phyloP scores from a whole-genome alignment of 2,329 filamentous ascomycete genomes.

The Botrytis elliptica region DNA sequence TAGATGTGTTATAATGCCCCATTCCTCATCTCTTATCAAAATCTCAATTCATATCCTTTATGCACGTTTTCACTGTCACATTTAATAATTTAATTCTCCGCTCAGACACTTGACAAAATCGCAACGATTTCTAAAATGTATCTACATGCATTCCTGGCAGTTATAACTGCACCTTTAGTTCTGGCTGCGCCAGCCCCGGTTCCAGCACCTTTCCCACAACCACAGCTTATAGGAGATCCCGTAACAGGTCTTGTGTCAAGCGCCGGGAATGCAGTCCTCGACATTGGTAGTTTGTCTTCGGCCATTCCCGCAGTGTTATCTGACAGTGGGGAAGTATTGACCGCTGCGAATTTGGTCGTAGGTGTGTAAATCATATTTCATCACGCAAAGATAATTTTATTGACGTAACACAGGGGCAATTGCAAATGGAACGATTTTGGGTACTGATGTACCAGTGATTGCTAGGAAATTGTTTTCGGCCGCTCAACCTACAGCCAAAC shows the following conservation, averaged over 20 bases:
- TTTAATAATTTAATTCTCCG: not conserved
- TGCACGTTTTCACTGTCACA: not conserved
- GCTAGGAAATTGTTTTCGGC: constrained; percentile 27
- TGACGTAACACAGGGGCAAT: constrained; percentile 21
- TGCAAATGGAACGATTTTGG: constrained; percentile 26
- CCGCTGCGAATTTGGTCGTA: not conserved
- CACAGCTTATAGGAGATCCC: not conserved
- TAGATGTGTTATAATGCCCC: not conserved
- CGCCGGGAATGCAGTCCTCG: not conserved
- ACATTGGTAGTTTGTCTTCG: not conserved
- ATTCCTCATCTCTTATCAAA: not conserved
- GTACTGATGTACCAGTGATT: constrained; percentile 24
- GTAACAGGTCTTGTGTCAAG: not conserved
- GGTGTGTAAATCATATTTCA: not conserved
- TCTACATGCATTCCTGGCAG: not conserved
- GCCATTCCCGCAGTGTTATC: not conserved
- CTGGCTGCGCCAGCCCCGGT: constrained; percentile 5
- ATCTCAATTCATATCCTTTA: not conserved
- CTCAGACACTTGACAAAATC: not conserved
- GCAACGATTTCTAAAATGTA: not conserved
- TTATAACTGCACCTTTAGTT: not conserved
- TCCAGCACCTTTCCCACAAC: constrained; percentile 2
- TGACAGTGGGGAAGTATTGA: not conserved
- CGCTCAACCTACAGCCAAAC: constrained; percentile 34
- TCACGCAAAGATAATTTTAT: too few relatives aligned